Evolutionary conservation across 805 yeast genomes (phyloP), one percentile per base, ranked within the genome.

Genomic region (Yarrowia yakushimensis): DNA sequence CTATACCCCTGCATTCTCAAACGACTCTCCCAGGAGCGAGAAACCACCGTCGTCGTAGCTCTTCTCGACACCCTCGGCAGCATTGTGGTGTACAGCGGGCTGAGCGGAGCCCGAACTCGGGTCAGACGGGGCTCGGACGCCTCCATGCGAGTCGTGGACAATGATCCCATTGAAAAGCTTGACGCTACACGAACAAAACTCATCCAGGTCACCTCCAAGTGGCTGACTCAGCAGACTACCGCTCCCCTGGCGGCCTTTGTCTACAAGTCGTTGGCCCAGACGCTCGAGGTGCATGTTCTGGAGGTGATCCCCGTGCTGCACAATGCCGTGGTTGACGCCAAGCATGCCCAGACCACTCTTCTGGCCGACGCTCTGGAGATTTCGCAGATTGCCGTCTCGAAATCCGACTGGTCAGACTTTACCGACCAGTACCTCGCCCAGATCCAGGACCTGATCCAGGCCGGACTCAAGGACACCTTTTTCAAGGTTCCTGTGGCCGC

Each of bases 41-140:
- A 73, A 43, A 80, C 78, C 8, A 71, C 78, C 20, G 90, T 85
- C 0, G 77, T 83, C 1, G 72, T 75, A 42, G 84, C 82, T 63
- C 74, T 82, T 1, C 70, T 86, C 34, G 74, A 73, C 17, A 72
- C 86, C 1, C 66, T 84, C 36, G 76, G 77, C 5, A 67, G 68
- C 0, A 34, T 52, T 48, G 57, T 48, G 22, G 57, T 34, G 6
- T 48, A 48, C 57, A 48, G 41, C 30, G 41, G 41, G 15, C 28
- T 48, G 22, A n/a, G 23, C 4, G 41, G 41, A 1, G 41, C 52
- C 2, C 52, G 52, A 4, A 30, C 52, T 1, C 52, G 52, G 12
- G 60, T 33, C 0, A 28, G 74, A 62, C 59, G 75, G 65, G 69
- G 66, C 55, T 69, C 64, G 20, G 70, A 50, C 60, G 68, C 46